Evolutionary conservation across 257 asterid species (phyloP), one percentile per base, ranked within the genome.

Genomic region (Scutellaria galericulata): DNA sequence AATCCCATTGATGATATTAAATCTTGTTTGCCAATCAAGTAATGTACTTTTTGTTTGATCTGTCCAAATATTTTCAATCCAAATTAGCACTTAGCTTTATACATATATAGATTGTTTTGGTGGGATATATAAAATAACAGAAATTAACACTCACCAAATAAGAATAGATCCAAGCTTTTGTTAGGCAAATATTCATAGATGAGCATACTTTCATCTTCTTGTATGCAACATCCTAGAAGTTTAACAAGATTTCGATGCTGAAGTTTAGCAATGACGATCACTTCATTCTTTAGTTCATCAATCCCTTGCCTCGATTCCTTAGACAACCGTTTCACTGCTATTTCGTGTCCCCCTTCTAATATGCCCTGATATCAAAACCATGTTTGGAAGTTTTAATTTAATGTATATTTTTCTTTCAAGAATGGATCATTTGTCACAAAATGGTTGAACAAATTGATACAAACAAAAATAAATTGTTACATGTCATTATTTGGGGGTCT

Each of bases 211-310:
- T 74, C 73, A 1, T 74, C 73, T 35, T 52, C 45, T 13, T 56
- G 11, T n/a, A 74, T 66, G 78, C 79, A 75, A 56, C 79, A 75
- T 9, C 82, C 82, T 11, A 81, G 51, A 69, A 81, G 75, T 72
- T 52, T 77, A 7, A 77, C 85, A 18, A 81, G 85, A 81, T 81
- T 81, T 14, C 78, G 64, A 18, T 77, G 85, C 50, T 70, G 82
- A 60, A 81, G 80, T 39, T 81, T 81, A 2, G 82, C 78, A 2
- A 73, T 77, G 35, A 77, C 59, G 61, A 67, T 64, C 9, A 77
- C 64, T 59, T 81, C 85, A 18, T 68, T 75, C 75, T 68, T 68
- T 42, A 75, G 54, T 60, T 68, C 75, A 6, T 69, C 61, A 20
- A 41, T 22, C 9, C 80, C 80, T 18, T 76, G 80, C 48, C 27